Base-by-base conservation (phyloP, 148 eudicot genomes). In the Beta vulgaris region DNA sequence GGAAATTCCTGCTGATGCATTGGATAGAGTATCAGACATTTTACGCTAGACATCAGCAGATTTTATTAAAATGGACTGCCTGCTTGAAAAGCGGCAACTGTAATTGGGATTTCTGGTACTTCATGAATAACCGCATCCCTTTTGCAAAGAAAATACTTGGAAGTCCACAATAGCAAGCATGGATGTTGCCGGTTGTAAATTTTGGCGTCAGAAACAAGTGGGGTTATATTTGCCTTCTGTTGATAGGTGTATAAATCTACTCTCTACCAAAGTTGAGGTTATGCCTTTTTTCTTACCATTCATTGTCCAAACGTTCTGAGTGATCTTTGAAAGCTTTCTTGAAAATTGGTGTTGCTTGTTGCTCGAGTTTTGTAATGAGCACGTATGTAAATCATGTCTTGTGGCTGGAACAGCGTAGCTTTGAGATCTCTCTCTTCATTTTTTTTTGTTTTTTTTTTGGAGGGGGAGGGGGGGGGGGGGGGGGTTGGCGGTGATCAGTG, bases 1-100 rank as follows among this genome's bases (percentile, higher is more conserved):
- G 77, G 99, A 96, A 18, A 91, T 96, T 64, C 99, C 99, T 2
- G 74, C 76, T 7, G 98, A 92, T 77, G 91, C 99, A 62, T 81
- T 80, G 28, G 92, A 82, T 42, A 83, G 97, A 69, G 78, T 92
- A 71, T 68, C 85, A 2, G 91, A 96, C 61, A 81, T 92, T 84
- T 74, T 92, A 79, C 74, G 19, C 51, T 81, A 76, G 59, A 48
- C 18, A 40, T 23, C 25, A 5, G 61, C 75, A 70, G 77, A 18
- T 60, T 29, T 39, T 68, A 37, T 28, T 74, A 43, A 35, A 59
- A 40, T 59, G n/a, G 28, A 49, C 32, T 55, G 3, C 42, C n/a
- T 8, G 36, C 46, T n/a, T n/a, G n/a, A n/a, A 31, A 67, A 48
- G 34, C 28, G 71, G 37, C 39, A 37, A 14, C 28, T 18, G 12